Evolutionary conservation across 2,329 filamentous ascomycete genomes (phyloP).

Genomic region (Knufia fluminis): DNA sequence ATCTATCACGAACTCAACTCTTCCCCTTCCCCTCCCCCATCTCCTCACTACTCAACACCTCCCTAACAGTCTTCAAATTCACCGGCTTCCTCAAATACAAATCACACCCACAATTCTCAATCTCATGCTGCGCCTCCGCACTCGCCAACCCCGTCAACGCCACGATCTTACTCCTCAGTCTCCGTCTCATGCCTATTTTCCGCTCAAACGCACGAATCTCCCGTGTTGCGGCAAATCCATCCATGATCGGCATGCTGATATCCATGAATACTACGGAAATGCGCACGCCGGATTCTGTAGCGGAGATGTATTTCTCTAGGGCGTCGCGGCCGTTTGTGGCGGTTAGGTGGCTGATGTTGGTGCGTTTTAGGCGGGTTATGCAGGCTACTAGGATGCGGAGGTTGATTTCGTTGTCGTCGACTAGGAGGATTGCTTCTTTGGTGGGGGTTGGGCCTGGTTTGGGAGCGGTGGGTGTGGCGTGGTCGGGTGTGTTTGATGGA

Average conservation of each 20-base stretch:
- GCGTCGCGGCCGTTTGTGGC: conserved; percentile 1
- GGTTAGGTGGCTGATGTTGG: neutral
- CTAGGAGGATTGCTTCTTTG: conserved; percentile 27
- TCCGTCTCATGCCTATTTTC: neutral
- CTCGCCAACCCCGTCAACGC: conserved; percentile 27
- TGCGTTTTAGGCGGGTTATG: neutral
- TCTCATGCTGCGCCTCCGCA: conserved; percentile 24
- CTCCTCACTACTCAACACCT: neutral
- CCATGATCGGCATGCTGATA: conserved; percentile 31
- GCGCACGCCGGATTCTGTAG: neutral
- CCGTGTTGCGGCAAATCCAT: conserved; percentile 27
- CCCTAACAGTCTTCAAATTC: conserved; percentile 6
- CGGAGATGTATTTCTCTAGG: neutral
- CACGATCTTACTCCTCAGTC: conserved; percentile 15
- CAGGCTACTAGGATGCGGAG: conserved; percentile 25
- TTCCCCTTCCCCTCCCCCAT: no score
- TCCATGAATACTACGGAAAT: conserved; percentile 23
- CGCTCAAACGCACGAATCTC: conserved; percentile 25
- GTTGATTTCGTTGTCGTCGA: conserved; percentile 38
- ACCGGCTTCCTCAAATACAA: conserved; percentile 28
- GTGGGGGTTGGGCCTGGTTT: neutral
- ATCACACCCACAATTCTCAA: conserved; percentile 25
- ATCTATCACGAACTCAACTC: no score
- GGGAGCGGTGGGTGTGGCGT: neutral
- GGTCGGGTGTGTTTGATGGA: neutral